phyloP scores from a whole-genome alignment of 106 monocot genomes.

The Dactylorhiza incarnata region DNA sequence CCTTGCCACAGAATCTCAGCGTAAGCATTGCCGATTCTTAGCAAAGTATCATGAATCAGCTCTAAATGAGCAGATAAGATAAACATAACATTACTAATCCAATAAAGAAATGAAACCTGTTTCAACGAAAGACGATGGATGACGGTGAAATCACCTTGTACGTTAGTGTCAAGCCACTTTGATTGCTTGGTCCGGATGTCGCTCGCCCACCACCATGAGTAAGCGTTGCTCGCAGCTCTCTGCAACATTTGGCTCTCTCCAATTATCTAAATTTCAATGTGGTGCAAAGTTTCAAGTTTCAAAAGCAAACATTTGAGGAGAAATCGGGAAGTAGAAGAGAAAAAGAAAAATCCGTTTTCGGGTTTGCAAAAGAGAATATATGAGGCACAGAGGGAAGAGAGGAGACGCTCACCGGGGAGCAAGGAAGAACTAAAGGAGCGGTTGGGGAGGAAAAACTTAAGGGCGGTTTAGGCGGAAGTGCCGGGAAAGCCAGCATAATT shows the following conservation, averaged over 20 bases:
- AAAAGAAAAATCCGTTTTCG: not conserved
- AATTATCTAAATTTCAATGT: not conserved
- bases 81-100: no score
- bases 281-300: not conserved
- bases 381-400: not conserved
- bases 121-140: no score
- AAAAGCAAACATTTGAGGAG: not conserved
- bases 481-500: not conserved
- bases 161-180: conserved; percentile 63
- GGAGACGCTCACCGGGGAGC: not conserved
- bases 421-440: not conserved
- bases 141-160: conserved; percentile 27
- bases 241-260: conserved; percentile 35
- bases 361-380: not conserved
- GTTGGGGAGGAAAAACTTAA: no score
- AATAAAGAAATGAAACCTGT: no score
- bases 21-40: no score
- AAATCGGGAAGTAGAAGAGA: not conserved
- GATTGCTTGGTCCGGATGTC: conserved; percentile 65
- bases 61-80: no score
- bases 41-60: no score
- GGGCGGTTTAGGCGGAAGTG: not conserved
- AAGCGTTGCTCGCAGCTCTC: conserved; percentile 70
- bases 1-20: no score
- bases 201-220: conserved; percentile 76